Percentiles rank a stretch among this genome's conserved stretches.
Conservation (phyloP, 306 rosid species). For the Trichosanthes truncata region DNA sequence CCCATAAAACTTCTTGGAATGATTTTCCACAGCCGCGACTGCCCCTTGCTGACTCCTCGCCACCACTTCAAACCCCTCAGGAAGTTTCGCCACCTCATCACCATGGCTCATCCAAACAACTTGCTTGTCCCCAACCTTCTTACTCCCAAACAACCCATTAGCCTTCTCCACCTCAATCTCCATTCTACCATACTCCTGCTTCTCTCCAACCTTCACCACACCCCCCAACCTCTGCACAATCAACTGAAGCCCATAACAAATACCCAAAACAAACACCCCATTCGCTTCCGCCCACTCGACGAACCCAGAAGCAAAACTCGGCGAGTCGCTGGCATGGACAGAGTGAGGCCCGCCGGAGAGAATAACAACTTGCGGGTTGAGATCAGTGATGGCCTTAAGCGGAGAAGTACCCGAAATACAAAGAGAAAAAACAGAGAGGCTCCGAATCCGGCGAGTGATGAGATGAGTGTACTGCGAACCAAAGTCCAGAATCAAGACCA, state of each 20-base stretch:
- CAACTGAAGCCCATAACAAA: conserved; percentile 89
- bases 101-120: conserved; percentile 98
- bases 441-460: conserved; percentile 88
- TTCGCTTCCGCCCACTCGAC: conserved; percentile 61
- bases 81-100: conserved; percentile 60
- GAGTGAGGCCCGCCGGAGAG: conserved; percentile 99
- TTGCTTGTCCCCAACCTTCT: conserved; percentile 38
- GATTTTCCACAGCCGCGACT: conserved; percentile 58
- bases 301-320: conserved; percentile 64
- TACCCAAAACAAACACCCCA: conserved; percentile 58
- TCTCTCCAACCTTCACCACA: conserved; percentile 50
- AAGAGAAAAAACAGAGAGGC: conserved; percentile 77
- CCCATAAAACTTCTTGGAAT: conserved; percentile 50
- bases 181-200: conserved; percentile 93
- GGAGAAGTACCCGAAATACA: conserved; percentile 75
- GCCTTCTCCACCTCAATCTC: conserved; percentile 44
- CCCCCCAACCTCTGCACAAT: conserved; percentile 85
- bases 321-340: conserved; percentile 68
- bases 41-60: conserved; percentile 78
- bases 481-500: conserved; percentile 70
- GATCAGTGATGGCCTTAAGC: conserved; percentile 50
- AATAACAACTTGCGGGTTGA: conserved; percentile 62
- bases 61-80: conserved; percentile 56
- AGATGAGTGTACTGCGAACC: conserved; percentile 97
- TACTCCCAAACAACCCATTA: conserved; percentile 34